Base-by-base conservation (phyloP, 2,329 filamentous ascomycete genomes). In the Talaromyces sp. region DNA sequence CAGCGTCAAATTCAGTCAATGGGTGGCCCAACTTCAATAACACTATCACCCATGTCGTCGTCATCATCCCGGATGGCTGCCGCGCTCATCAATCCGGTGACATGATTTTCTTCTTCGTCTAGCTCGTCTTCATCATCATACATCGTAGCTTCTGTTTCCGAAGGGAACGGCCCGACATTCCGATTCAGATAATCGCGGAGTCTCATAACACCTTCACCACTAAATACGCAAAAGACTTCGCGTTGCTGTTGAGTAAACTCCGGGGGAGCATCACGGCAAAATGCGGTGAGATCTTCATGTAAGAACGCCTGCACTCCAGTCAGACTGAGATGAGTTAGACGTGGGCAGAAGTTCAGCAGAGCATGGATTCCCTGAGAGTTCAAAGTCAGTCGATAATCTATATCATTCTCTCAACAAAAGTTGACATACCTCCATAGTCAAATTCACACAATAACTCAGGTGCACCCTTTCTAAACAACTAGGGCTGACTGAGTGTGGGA, bases 221-320 rank as follows among this genome's bases (percentile, higher is more conserved):
- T 97, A 77, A 99, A 99, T 62, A 99, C 95, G 74, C 95, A 99
- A 75, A 99, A 99, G 8, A 98, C 92, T 61, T 94, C 90, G 68
- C 95, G 88, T 76, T 99, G 95, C 74, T 97, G 93, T 56, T 94
- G 90, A 19, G 93, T 98, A 75, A 99, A 99, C 78, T 98, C 95
- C 66, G 85, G 79, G 43, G 95, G 95, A 1, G 95, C 92, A 71
- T 91, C 89, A 67, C 95, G 88, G 74, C 95, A 98, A 76, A 92
- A 98, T 6, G 84, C 82, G 62, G 92, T 90, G 35, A 98, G 85
- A 70, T 97, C 93, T 63, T 92, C 88, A 61, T 90, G 87, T 37
- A 97, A 85, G 75, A 99, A 99, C 1, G 92, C 92, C 72, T 91
- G 89, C 3, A 99, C 93, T 19, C 95, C 95, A 7, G 95, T 99